Evolutionary conservation across 129 eudicot genomes (phyloP).

Genomic region (Pittosporum tobira): DNA sequence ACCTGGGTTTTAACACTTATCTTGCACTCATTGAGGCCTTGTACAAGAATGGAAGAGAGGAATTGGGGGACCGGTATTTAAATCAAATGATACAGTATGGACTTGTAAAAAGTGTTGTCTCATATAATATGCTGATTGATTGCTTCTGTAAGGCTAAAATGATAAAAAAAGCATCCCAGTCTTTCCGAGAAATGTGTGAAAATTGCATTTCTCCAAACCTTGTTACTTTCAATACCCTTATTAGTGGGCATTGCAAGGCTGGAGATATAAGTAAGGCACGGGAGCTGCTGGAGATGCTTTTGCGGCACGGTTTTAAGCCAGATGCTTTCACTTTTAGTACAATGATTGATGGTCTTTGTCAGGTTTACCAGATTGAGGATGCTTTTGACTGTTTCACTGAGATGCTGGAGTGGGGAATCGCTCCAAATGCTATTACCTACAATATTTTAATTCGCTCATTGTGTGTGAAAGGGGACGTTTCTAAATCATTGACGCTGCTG

Average conservation of each 20-base stretch:
- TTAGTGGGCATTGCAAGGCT: constrained; percentile 57
- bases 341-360: constrained; percentile 70
- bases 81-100: constrained; percentile 37
- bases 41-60: constrained; percentile 31
- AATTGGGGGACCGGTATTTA: constrained; percentile 47
- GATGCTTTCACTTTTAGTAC: constrained; percentile 71
- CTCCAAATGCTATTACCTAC: constrained; percentile 64
- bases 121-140: constrained; percentile 76
- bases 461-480: constrained; percentile 51
- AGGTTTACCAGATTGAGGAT: constrained; percentile 58
- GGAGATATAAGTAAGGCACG: constrained; percentile 42
- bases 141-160: constrained; percentile 61
- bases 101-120: constrained; percentile 40
- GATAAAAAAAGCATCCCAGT: constrained; percentile 51
- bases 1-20: constrained; percentile 48
- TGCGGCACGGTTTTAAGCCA: constrained; percentile 51
- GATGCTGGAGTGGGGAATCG: constrained; percentile 75
- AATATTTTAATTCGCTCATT: constrained; percentile 65
- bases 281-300: constrained; percentile 61
- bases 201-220: constrained; percentile 53
- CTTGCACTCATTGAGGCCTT: constrained; percentile 56
- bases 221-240: constrained; percentile 71
- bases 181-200: constrained; percentile 50
- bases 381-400: constrained; percentile 75
- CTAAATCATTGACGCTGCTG: constrained; percentile 41